Base-by-base conservation (phyloP, 2,329 filamentous ascomycete species). In the Talaromyces sp. region DNA sequence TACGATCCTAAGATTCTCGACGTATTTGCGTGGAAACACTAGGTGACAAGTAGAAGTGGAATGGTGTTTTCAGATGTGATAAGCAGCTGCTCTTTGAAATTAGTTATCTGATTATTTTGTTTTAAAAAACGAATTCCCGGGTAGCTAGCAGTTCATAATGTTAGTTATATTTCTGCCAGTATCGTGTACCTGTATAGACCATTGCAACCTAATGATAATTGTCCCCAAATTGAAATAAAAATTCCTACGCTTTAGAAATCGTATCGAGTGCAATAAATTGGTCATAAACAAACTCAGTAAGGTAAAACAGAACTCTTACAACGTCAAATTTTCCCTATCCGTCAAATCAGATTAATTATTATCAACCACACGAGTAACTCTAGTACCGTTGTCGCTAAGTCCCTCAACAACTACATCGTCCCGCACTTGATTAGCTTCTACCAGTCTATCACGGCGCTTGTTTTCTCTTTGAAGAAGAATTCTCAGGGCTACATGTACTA, bases 391-490 rank as follows among this genome's bases (percentile, higher is more conserved):
- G 26, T 54, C 48, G 14, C 56, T 24, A 14, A 60, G 43, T 19
- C 50, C 41, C 32, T 38, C 70, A 17, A 72, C 66, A 8, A 73
- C 62, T 0, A 70, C 70, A 57, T 65, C 65, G 56, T 66, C 66
- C 29, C 62, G 61, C 9, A 69, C 64, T 19, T 61, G 60, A 27
- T 61, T 66, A 31, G 29, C 51, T 19, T 65, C 56, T 19, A 64
- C 63, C 3, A 72, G 63, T 5, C 56, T 57, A 54, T 79, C 75
- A 2, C 76, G 69, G 31, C 73, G 72, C 59, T 67, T 72, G 55
- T 80, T 80, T 54, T 78, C 73, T 38, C 68, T 69, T 14, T 66
- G 70, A n/a, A 80, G 62, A 58, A 79, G 76, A 54, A 70, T 73
- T 7, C 77, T 61, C 32, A 80, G 66, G 19, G 72, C 72, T 3